Percentiles rank a stretch among this genome's conserved stretches.
phyloP scores from a whole-genome alignment of 352 stramenopile genomes.

The Albugo laibachii region DNA sequence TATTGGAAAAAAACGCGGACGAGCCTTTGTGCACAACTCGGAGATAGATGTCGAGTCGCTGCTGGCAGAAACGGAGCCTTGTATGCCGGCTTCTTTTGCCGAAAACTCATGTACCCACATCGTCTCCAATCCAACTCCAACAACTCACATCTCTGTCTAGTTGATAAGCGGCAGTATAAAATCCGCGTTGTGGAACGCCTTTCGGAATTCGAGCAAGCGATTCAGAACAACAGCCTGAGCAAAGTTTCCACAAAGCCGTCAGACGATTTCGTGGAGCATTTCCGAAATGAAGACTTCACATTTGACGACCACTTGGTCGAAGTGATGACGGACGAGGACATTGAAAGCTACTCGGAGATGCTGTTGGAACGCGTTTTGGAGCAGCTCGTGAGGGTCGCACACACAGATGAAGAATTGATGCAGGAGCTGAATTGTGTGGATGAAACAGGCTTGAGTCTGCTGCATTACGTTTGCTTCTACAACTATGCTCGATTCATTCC shows the following conservation, averaged over 20 bases:
- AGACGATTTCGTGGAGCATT: not conserved
- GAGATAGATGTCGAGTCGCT: not conserved
- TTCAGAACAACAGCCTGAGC: conserved; percentile 5
- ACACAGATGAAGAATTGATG: conserved; percentile 59
- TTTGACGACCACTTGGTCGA: conserved; percentile 64
- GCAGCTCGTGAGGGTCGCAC: conserved; percentile 56
- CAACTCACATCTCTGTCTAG: conserved; percentile 14
- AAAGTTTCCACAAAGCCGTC: not conserved
- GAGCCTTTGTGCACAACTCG: not conserved
- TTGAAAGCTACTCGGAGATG: conserved; percentile 59
- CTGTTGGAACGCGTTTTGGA: conserved; percentile 67
- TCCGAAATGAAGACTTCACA: conserved; percentile 4
- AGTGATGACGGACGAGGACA: conserved; percentile 46
- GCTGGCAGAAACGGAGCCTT: conserved; percentile 3
- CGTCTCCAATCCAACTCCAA: not conserved
- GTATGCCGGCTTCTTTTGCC: conserved; percentile 1
- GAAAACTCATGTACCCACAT: not conserved
- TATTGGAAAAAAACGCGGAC: not conserved
- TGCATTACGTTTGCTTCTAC: conserved; percentile 84
- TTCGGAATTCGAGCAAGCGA: conserved; percentile 63
- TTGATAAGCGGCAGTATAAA: conserved; percentile 75
- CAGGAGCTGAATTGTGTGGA: conserved; percentile 78
- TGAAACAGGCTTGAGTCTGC: conserved; percentile 61
- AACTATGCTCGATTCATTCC: conserved; percentile 66
- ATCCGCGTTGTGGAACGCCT: conserved; percentile 71